Evolutionary conservation across 495 filamentous ascomycete species (phyloP).

Genomic region (Penicillium soppii): DNA sequence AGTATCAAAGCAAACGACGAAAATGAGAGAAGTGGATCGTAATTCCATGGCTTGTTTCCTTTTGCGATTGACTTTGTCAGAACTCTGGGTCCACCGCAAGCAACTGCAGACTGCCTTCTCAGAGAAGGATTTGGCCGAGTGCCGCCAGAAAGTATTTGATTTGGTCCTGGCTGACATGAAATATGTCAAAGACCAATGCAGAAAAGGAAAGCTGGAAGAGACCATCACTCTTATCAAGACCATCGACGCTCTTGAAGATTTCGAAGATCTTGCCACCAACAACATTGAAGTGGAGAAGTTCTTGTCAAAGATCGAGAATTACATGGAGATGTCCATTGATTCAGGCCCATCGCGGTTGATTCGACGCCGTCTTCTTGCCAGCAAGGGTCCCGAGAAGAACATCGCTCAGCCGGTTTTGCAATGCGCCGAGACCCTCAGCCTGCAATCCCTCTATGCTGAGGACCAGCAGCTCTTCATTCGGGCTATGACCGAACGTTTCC

Average conservation of each 20-base stretch:
- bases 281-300: conserved; percentile 41
- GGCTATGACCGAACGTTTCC: conserved; percentile 38
- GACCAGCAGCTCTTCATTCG: conserved; percentile 44
- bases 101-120: conserved; percentile 30
- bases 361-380: conserved; percentile 39
- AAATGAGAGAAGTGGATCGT: conserved; percentile 36
- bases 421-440: conserved; percentile 36
- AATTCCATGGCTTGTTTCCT: conserved; percentile 44
- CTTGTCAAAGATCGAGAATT: conserved; percentile 38
- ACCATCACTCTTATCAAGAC: conserved; percentile 44
- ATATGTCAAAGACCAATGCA: conserved; percentile 39
- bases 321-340: conserved; percentile 40
- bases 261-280: conserved; percentile 40
- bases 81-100: conserved; percentile 39
- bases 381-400: conserved; percentile 28
- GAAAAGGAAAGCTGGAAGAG: conserved; percentile 41
- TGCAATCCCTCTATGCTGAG: conserved; percentile 40
- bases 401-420: conserved; percentile 34
- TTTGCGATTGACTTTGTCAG: conserved; percentile 38
- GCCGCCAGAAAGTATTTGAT: conserved; percentile 36
- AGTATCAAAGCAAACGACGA: conserved; percentile 33
- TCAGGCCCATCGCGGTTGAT: conserved; percentile 37
- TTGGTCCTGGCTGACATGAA: conserved; percentile 40
- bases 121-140: conserved; percentile 31
- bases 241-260: conserved; percentile 45